Conservation (phyloP, 2,329 filamentous ascomycete species). For the Acrodontium crateriforme region DNA sequence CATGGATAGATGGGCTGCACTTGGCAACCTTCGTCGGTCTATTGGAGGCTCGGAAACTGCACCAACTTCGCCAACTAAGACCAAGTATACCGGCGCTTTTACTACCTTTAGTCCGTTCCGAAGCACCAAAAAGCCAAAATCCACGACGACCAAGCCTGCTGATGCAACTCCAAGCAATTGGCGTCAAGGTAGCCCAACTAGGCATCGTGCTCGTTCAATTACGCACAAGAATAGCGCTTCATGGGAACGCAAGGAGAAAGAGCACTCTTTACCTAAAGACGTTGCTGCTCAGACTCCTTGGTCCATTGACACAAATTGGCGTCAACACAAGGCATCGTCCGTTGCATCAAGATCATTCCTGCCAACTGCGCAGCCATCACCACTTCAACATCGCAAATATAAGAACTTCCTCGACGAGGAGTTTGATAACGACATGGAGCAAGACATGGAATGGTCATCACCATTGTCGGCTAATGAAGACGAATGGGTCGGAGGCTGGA, state of each 20-base stretch:
- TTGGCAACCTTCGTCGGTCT: conserved; percentile 72
- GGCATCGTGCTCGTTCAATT: conserved; percentile 20
- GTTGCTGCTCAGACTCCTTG: conserved; percentile 19
- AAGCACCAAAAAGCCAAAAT: conserved; percentile 21
- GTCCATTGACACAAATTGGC: conserved; percentile 37
- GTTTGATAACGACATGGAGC: background rate
- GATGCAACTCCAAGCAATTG: conserved; percentile 19
- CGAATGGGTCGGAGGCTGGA: background rate
- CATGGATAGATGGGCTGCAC: conserved; percentile 76
- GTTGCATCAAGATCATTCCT: background rate
- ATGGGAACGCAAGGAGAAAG: conserved; percentile 18
- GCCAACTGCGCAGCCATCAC: too few relatives aligned
- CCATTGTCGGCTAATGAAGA: conserved; percentile 1
- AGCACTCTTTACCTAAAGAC: conserved; percentile 8
- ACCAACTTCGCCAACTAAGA: conserved; percentile 18
- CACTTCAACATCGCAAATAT: background rate
- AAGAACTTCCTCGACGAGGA: conserved; percentile 1
- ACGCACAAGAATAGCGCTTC: conserved; percentile 26
- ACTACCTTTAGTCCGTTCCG: conserved; percentile 20
- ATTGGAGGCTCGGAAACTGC: conserved; percentile 33
- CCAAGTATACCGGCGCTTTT: conserved; percentile 20
- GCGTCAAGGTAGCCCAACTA: conserved; percentile 17
- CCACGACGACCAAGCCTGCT: conserved; percentile 10
- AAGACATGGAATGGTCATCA: too few relatives aligned
- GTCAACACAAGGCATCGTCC: conserved; percentile 25